Base-by-base conservation (phyloP, 139 green algal species). In the Desmodesmus armatus region DNA sequence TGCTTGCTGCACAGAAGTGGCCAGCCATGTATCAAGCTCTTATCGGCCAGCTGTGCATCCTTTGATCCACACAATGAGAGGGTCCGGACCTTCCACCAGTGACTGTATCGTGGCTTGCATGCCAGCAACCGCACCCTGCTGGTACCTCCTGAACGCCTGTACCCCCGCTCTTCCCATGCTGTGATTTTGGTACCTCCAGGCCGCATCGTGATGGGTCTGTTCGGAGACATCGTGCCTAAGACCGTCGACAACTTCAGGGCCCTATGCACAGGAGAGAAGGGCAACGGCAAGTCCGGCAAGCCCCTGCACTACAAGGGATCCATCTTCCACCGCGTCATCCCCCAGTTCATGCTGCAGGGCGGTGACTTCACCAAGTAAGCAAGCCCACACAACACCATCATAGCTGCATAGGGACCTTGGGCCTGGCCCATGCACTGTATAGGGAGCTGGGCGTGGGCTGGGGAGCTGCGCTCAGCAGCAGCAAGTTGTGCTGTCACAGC, bases 181-280 rank as follows among this genome's bases (percentile, higher is more conserved):
- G 3, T 66, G 27, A 9, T 75, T 6, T 17, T 80, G 72, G 29
- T 63, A 5, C 27, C 31, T 40, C 58, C 90, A 94, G 94, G 95
- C 5, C 87, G 93, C 13, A 94, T 98, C 31, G 94, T 96, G n/a
- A 94, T 97, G 76, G 94, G 95, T 29, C 78, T 98, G 63, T 98
- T 93, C 81, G 94, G 95, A 41, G 94, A 97, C 11, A 84, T 83
- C 3, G 95, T 96, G 13, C 94, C 94, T 51, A 97, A 97, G 82
- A 98, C 95, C 13, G 91, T 89, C 5, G 95, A 97, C 83, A 98
- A 98, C 83, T 98, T 97, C 89, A 73, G 85, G 7, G 84, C 83
- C 3, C 88, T 93, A 60, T 90, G 82, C 78, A 88, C 85, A 1
- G 87, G 93, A 40, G 93, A 97, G 80, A 96, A 96, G 87, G 92